Conservation (phyloP, 441 rosid species). For the Omphalea diandra region DNA sequence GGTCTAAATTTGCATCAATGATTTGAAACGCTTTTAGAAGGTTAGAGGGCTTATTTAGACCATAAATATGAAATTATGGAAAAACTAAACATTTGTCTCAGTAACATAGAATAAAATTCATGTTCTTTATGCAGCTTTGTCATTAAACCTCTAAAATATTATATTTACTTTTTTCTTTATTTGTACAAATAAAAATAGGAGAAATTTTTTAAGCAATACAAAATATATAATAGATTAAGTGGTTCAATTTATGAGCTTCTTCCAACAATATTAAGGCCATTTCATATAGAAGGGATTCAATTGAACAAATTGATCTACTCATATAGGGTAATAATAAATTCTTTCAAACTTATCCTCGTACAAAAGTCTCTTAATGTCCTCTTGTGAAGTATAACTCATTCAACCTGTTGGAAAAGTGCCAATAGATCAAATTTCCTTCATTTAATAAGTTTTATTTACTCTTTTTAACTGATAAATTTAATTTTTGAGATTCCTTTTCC, state of each 20-base stretch:
- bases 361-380: not conserved
- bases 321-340: not conserved
- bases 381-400: not conserved
- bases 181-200: too few species aligned
- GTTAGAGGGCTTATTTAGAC: not conserved
- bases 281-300: not conserved
- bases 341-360: not conserved
- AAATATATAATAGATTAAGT: not conserved
- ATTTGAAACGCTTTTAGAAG: not conserved
- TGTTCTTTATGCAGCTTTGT: not conserved
- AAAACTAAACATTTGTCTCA: not conserved
- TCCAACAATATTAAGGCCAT: not conserved
- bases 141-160: not conserved
- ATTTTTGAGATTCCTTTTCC: not conserved
- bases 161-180: not conserved
- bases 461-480: too few species aligned
- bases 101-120: not conserved
- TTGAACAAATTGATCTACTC: not conserved
- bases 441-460: not conserved
- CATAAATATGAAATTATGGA: not conserved
- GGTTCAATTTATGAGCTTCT: not conserved
- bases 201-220: too few species aligned
- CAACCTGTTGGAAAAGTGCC: not conserved
- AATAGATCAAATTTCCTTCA: not conserved
- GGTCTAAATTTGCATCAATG: not conserved